Base-by-base conservation (phyloP, 2,329 filamentous ascomycete species). In the Lasiodiplodia sp. region DNA sequence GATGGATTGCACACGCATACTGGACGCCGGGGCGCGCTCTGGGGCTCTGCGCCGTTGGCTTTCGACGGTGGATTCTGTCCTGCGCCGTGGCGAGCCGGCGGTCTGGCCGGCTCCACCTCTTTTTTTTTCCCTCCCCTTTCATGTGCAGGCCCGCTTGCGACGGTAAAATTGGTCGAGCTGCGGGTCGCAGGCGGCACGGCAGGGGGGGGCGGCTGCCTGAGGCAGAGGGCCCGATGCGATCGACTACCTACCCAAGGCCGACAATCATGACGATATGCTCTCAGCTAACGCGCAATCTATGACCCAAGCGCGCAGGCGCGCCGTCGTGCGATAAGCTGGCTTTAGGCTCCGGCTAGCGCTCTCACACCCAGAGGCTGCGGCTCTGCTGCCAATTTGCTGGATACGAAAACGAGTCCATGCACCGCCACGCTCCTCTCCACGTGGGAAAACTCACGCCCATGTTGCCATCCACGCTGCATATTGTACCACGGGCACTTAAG, bases 361-460 rank as follows among this genome's bases (percentile, higher is more conserved):
- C 4, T 31, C 52, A 4, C 23, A 8, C 52, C 3, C 53, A 16
- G 25, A 18, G n/a, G 21, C 56, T 40, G 37, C 56, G 56, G 58
- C 58, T 58, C 58, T 49, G 56, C 58, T 58, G 56, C 31, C 37
- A 64, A 64, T 64, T 64, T 64, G 60, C 40, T 52, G 60, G 60
- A 64, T 64, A 64, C 58, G 58, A 44, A 16, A 23, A 28, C 25
- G 56, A 38, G 37, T 14, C 57, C 10, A 21, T 47, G 57, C 40
- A n/a, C 40, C 40, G 40, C 40, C 40, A n/a, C 25, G 25, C 25
- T 6, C 25, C 25, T 28, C 25, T 28, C 40, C 40, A 47, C 40
- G 40, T 47, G 40, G 40, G 40, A 47, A 47, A 44, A 16, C 40
- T 14, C 6, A 7, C 14, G 12, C 4, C 18, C 38, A 40, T 40